phyloP scores from a whole-genome alignment of 345 rosid species.

The Melaleuca quinquenervia region DNA sequence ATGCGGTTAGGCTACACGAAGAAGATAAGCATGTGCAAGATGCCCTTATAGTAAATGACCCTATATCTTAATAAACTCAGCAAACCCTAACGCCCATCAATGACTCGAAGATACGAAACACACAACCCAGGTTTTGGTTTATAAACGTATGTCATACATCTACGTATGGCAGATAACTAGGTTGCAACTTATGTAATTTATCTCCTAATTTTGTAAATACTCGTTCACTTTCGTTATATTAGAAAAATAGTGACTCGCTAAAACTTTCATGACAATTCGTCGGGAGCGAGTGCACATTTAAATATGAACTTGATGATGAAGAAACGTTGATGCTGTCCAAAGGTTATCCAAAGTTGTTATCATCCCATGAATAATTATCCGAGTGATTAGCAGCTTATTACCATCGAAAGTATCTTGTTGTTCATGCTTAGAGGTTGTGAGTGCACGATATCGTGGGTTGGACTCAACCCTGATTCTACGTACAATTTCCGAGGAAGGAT shows the following conservation, averaged over 20 bases:
- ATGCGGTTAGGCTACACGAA: not conserved
- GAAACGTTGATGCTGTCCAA: not conserved
- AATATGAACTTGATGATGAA: not conserved
- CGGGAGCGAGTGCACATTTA: not conserved
- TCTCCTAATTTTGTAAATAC: not conserved
- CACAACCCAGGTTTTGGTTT: not conserved
- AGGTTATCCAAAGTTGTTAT: not conserved
- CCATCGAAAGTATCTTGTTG: not conserved
- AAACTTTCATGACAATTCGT: not conserved
- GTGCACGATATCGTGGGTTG: not conserved
- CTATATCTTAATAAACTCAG: not conserved
- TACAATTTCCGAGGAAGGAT: not conserved
- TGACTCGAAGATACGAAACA: not conserved
- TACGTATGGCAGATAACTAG: not conserved
- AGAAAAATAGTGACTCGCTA: not conserved
- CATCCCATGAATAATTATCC: not conserved
- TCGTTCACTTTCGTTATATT: not conserved
- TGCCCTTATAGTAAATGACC: not conserved
- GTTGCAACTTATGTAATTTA: not conserved
- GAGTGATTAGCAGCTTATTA: not conserved
- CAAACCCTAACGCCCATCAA: not conserved
- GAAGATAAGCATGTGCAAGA: not conserved
- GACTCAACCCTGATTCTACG: not conserved
- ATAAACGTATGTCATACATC: not conserved
- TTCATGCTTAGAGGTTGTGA: not conserved